Base-by-base conservation (phyloP, 805 yeast species). In the Metschnikowia lochheadii region DNA sequence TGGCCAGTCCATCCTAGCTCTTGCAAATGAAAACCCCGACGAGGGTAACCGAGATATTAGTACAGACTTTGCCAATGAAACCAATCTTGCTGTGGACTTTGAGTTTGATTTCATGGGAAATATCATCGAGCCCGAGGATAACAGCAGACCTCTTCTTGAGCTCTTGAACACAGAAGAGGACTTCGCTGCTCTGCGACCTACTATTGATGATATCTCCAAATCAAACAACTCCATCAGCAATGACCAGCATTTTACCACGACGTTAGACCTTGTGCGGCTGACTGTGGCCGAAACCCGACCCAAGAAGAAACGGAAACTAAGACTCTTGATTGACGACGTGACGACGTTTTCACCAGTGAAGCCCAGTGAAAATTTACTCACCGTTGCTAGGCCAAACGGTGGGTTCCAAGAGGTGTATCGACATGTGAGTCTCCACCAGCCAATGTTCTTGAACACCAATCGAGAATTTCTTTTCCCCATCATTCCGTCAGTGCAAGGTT, bases 51-150 rank as follows among this genome's bases (percentile, higher is more conserved):
- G 10, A 17, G 44, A 41, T 31, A 20, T 31, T 3, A 46, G 52
- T 10, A 49, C 55, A 10, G 56, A 56, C n/a, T 45, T 51, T 11
- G 49, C 45, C 17, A 38, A 43, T 34, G 54, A 49, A 1, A 55
- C 51, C 6, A 38, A 52, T 20, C 48, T 40, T 5, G 53, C 45
- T 0, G 55, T 63, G 1, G 62, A 56, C 33, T 59, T 64, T 49
- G 68, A 59, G 38, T 62, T 65, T 39, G 56, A 62, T 34, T 48
- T 56, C 6, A 48, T 58, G 45, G 67, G 66, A 42, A 65, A 68
- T 7, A 51, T 57, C 5, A 44, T 54, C 2, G 50, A 32, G 2
- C 15, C 32, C 2, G 38, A 14, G 6, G 33, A 20, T 8, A 35
- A 20, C 11, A 35, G 26, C 6, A 18, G 4, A 10, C 47, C 49